Conservation (phyloP, 1,139 yeast species). For the Komagataea norvegica region DNA sequence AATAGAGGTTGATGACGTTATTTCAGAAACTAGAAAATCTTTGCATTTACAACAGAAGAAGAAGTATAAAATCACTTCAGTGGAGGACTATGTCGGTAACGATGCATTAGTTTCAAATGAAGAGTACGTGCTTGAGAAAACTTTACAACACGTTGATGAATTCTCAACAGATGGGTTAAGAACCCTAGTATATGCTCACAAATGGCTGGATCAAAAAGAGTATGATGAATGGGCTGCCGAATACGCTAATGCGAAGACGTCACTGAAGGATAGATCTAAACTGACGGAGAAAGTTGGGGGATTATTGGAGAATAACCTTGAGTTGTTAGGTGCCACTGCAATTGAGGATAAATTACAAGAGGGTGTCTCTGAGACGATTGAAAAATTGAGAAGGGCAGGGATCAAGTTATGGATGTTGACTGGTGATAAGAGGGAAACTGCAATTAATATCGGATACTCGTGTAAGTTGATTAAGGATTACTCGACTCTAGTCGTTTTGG, state of each 20-base stretch:
- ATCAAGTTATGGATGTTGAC: constrained; percentile 97
- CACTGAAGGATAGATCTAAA: constrained; percentile 60
- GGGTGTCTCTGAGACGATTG: constrained; percentile 94
- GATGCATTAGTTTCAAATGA: constrained; percentile 68
- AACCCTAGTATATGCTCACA: constrained; percentile 78
- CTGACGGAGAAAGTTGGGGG: constrained; percentile 73
- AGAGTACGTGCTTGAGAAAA: constrained; percentile 72
- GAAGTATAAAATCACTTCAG: constrained; percentile 36
- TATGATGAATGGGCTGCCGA: constrained; percentile 63
- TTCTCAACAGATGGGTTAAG: constrained; percentile 93
- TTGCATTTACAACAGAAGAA: constrained; percentile 57
- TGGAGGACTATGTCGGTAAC: constrained; percentile 43
- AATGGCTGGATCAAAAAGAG: constrained; percentile 57
- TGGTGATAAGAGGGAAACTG: constrained; percentile 97
- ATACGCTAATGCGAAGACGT: constrained; percentile 73
- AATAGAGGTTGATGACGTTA: constrained; percentile 56
- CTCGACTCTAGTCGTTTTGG: constrained; percentile 77
- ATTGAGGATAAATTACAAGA: constrained; percentile 95
- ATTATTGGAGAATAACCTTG: constrained; percentile 59
- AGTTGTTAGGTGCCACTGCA: constrained; percentile 87
- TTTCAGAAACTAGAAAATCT: constrained; percentile 56
- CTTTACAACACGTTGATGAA: constrained; percentile 86
- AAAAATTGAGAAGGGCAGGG: constrained; percentile 86
- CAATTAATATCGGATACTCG: constrained; percentile 93
- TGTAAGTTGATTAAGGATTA: constrained; percentile 91